Evolutionary conservation across 108 stramenopile species (phyloP).

Genomic region (Nitzschia palea): DNA sequence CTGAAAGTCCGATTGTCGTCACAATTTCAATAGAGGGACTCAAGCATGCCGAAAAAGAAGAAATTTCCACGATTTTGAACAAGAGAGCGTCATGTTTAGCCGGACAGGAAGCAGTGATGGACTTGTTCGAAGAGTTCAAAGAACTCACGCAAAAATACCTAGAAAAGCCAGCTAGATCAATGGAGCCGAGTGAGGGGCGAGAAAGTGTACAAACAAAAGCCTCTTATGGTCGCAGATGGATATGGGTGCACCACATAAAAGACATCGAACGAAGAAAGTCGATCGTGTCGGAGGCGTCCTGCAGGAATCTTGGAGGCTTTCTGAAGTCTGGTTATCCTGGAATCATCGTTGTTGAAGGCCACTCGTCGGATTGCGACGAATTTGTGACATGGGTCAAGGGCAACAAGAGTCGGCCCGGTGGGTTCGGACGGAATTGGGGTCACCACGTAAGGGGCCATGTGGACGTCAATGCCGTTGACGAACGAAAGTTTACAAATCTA

Average conservation of each 20-base stretch:
- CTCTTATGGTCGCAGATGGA: conserved; percentile 45
- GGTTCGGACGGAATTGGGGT: conserved; percentile 65
- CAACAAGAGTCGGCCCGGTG: conserved; percentile 54
- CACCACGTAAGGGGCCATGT: conserved; percentile 60
- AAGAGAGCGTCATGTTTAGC: conserved; percentile 23
- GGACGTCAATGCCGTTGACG: conserved; percentile 3
- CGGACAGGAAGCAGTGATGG: conserved; percentile 52
- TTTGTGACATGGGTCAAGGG: conserved; percentile 62
- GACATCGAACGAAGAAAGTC: conserved; percentile 31
- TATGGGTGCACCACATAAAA: conserved; percentile 66
- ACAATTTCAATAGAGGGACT: conserved; percentile 16
- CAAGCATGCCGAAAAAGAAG: conserved; percentile 26
- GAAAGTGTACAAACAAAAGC: neutral
- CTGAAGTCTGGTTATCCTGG: conserved; percentile 61
- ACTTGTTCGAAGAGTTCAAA: conserved; percentile 41
- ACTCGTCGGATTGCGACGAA: conserved; percentile 28
- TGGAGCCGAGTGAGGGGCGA: too few relatives aligned
- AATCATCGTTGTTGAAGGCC: conserved; percentile 52
- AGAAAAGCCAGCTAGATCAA: too few relatives aligned
- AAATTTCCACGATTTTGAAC: conserved; percentile 23
- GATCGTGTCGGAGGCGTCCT: conserved; percentile 45
- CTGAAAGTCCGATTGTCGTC: conserved; percentile 27
- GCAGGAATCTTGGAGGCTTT: conserved; percentile 38
- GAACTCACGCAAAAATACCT: too few relatives aligned
- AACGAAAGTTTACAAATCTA: conserved; percentile 8